A percentile compares a stretch with the other conserved stretches of the same genome.
These are phyloP conservation scores for Ustilago xerochloae DNA, from an alignment of 1,284 basidiomycete species.

Conservation along the genomic window DNA sequence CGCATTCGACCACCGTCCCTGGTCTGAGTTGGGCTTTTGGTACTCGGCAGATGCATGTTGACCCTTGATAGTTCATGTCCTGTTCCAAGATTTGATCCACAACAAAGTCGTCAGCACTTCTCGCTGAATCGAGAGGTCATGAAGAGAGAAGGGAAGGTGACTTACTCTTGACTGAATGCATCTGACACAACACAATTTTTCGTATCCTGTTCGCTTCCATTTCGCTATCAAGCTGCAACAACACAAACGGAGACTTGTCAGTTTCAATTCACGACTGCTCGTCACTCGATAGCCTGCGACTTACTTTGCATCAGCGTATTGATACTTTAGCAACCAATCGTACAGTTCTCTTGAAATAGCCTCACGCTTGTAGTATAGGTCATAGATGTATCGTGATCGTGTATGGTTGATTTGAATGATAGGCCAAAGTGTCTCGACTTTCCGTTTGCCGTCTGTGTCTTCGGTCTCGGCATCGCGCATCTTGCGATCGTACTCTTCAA, in stretches of 20 bases:
- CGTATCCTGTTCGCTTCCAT: conserved; percentile 99
- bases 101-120: background rate
- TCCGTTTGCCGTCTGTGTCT: conserved; percentile 96
- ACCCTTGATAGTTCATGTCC: conserved; percentile 99
- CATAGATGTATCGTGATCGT: conserved; percentile 89
- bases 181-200: conserved; percentile 95
- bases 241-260: background rate
- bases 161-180: conserved; percentile 93
- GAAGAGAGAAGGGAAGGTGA: conserved; percentile 1
- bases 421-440: conserved; percentile 96
- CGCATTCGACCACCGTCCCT: conserved; percentile 95
- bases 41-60: conserved; percentile 97
- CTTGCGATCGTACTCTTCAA: conserved; percentile 66
- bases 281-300: background rate
- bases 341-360: conserved; percentile 93
- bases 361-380: conserved; percentile 98
- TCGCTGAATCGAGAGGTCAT: too few relatives aligned
- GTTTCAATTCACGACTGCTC: background rate
- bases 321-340: conserved; percentile 97
- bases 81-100: background rate
- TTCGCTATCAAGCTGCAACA: conserved; percentile 88
- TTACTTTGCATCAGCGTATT: conserved; percentile 95
- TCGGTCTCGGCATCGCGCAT: conserved; percentile 80
- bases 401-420: conserved; percentile 98
- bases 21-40: conserved; percentile 91